Percentiles rank a stretch among this genome's conserved stretches.
phyloP scores from a whole-genome alignment of 2,329 filamentous ascomycete species.

The Fusarium tjaetaba region DNA sequence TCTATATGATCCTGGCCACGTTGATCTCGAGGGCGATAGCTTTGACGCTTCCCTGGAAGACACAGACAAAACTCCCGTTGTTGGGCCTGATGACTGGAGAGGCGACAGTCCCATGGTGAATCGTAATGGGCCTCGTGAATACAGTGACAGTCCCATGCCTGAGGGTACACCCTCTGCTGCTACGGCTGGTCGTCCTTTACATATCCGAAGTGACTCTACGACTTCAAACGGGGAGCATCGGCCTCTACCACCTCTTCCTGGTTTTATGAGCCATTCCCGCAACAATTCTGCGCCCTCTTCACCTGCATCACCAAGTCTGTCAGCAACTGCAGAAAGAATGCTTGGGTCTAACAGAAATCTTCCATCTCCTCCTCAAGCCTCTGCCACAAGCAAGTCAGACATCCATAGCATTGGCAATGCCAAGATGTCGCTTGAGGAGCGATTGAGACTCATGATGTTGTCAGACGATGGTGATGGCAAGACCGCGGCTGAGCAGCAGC shows the following conservation, averaged over 20 bases:
- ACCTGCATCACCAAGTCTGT: conserved; percentile 70
- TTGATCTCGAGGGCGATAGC: conserved; percentile 75
- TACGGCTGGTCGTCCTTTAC: conserved; percentile 61
- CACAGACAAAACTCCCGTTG: conserved; percentile 95
- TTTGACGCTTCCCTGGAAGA: conserved; percentile 97
- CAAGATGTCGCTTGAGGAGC: conserved; percentile 86
- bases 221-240: conserved; percentile 84
- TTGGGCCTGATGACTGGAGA: conserved; percentile 96
- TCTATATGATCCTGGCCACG: conserved; percentile 63
- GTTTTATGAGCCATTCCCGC: conserved; percentile 54
- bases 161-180: conserved; percentile 57
- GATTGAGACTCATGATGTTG: conserved; percentile 88
- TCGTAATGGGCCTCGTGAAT: conserved; percentile 51
- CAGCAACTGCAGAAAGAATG: conserved; percentile 77
- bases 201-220: conserved; percentile 75
- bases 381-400: conserved; percentile 76
- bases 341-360: conserved; percentile 73
- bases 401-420: conserved; percentile 78
- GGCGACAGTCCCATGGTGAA: conserved; percentile 68
- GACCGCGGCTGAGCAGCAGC: conserved; percentile 71
- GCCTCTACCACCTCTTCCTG: conserved; percentile 87
- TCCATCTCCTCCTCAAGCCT: conserved; percentile 76
- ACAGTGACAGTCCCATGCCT: conserved; percentile 76
- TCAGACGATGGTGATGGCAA: conserved; percentile 71
- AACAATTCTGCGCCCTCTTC: conserved; percentile 57